Evolutionary conservation across 1,139 yeast genomes (phyloP), one percentile per base, ranked within the genome.

Genomic region (Kodamaea arcana): DNA sequence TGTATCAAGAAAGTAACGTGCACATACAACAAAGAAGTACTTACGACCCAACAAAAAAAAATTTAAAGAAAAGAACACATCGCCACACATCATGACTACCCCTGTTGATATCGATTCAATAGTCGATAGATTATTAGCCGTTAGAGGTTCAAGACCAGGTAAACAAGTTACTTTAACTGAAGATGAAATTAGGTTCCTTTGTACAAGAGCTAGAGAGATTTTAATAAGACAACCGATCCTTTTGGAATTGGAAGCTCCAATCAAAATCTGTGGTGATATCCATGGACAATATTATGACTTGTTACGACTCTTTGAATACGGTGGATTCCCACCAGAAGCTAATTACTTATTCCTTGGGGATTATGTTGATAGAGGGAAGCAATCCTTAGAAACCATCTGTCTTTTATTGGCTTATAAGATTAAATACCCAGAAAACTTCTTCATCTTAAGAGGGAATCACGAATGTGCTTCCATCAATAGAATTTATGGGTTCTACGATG

Each of bases 241-340:
- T 50, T 72, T 92, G 52, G 97, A 92, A 61, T 77, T 92, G 50
- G 97, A 90, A 63, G 97, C 98, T 18, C 98, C 98, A 37, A 90
- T 92, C 56, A 92, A 92, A 65, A 82, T 82, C 48, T 79, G 86
- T 58, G 97, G 97, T 61, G 98, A 92, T 62, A 88, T 92, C 54
- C 98, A 92, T 62, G 97, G 97, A 40, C 98, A 92, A 65, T 92
- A 90, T 63, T 90, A 90, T 57, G 98, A 92, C 65, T 75, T 92
- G 55, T 75, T 92, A 60, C 83, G 97, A 65, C 77, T 92, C 52
- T 90, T 92, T 56, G 97, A 92, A 68, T 88, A 90, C 57, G 97
- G 97, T 50, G 98, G 97, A 4, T 92, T 90, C 72, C 97, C 97
- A 3, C 97, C 97, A n/a, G 96, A 88, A 62, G 95, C 97, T 21